Base-by-base conservation (phyloP, 192 early-diverging fungal genomes). In the Kickxella alabastrina region DNA sequence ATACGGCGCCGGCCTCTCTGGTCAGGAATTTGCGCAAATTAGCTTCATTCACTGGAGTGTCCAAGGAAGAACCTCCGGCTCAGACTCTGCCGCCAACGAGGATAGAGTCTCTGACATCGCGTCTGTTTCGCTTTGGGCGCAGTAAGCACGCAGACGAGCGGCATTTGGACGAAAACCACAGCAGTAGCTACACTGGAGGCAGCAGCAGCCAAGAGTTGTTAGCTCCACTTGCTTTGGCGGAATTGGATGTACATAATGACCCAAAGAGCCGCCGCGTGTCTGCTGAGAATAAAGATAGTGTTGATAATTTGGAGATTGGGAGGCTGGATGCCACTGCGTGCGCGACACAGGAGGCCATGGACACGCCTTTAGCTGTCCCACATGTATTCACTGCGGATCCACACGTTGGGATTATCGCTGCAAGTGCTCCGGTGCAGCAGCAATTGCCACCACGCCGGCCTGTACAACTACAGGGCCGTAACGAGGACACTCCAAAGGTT, bases 401-500 rank as follows among this genome's bases (percentile, higher is more conserved):
- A n/a, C 15, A 21, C 15, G 22, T 13, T 4, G 8, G 10, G 22
- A 21, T 21, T 43, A 43, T 10, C 22, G 17, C 41, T 43, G 18
- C 7, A 3, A 10, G 10, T 13, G 9, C 24, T 34, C 10, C 18
- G 46, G 14, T 17, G 19, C 39, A 44, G 21, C 37, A 34, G 6
- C 23, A 35, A 27, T 25, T 35, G 25, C 45, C 41, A n/a, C n/a
- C 31, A 44, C 57, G 54, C 12, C 55, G 54, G 15, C 56, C 65
- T n/a, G 49, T 68, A 18, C 59, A 59, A 43, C 45, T 75, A 35
- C 55, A 52, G 13, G 57, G 54, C 40, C 52, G 73, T 5, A 41
- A 57, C 9, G 52, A 52, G 34, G 66, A 65, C 36, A 65, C 55
- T 10, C 66, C 73, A 1, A 76, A 76, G 31, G 73, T 53, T 10